Evolutionary conservation across 345 rosid species (phyloP).

Genomic region (Iberis pinnata): DNA sequence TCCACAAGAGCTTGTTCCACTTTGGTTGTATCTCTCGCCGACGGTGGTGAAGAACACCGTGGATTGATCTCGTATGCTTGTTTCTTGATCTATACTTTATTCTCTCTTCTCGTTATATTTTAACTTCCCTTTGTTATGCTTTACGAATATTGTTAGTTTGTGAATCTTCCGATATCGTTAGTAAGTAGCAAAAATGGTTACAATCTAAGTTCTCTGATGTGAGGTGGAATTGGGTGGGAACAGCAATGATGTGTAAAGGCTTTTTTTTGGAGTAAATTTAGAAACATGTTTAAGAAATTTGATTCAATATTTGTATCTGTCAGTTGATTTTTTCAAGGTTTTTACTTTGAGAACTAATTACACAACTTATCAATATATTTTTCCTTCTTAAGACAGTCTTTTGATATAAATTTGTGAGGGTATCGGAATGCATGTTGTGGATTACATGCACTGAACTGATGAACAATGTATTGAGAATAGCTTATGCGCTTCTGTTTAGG

Average conservation of each 20-base stretch:
- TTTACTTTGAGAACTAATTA: too few species aligned
- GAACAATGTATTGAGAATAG: conserved; percentile 7
- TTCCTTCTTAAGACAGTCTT: neutral
- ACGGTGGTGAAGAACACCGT: conserved; percentile 88
- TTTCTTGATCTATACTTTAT: conserved; percentile 83
- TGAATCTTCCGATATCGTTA: conserved; percentile 3
- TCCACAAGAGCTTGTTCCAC: conserved; percentile 68
- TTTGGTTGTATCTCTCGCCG: conserved; percentile 69
- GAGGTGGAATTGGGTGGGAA: conserved; percentile 4
- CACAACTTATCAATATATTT: neutral
- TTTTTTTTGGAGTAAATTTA: conserved; percentile 8
- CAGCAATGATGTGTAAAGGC: conserved; percentile 23
- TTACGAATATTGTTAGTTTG: conserved; percentile 1
- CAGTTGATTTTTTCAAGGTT: conserved; percentile 1
- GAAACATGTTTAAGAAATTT: conserved; percentile 17
- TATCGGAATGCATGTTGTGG: too few species aligned
- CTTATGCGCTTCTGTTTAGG: neutral
- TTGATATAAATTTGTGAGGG: neutral
- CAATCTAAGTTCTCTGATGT: neutral
- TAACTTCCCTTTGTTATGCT: conserved; percentile 14
- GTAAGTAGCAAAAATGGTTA: conserved; percentile 17
- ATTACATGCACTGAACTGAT: neutral
- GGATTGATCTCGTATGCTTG: conserved; percentile 85
- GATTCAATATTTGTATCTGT: conserved; percentile 26
- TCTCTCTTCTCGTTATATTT: conserved; percentile 89